Base-by-base conservation (phyloP, 768 basidiomycete genomes). In the Calocybe cyanea region DNA sequence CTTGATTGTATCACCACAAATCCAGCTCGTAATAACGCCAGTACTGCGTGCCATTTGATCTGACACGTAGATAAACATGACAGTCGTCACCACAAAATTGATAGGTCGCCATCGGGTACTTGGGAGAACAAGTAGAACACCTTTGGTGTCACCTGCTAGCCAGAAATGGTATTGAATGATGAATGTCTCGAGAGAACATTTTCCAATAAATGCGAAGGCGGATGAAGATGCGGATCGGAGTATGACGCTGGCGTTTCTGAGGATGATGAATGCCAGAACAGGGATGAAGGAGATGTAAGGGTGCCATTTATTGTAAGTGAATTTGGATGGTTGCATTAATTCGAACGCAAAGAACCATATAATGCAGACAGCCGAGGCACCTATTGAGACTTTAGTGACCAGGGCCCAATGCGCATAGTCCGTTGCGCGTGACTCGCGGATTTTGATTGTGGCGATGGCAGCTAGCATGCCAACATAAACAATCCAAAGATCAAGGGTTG, bases 91-190 rank as follows among this genome's bases (percentile, higher is more conserved):
- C 21, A 88, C 59, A 49, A 92, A 78, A 63, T 94, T 96, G 55
- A 87, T 37, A n/a, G 80, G 74, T 20, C 92, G 77, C 76, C 83
- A 86, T 35, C 61, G 64, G 1, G 79, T 80, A 11, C 87, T 85
- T 0, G 90, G 90, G 35, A 94, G 68, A 40, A 93, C 76, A 38
- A 92, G 64, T 18, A 95, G 73, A 47, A 94, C 72, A 14, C 87
- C 86, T 61, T 87, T 87, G 24, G 85, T 89, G 56, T 92, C 89
- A 3, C 75, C 87, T 0, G 87, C 91, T 25, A 92, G 71, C 88
- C 88, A 92, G 35, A 89, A 67, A 56, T 90, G 91, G 62, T 83
- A 94, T 59, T 95, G 92, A 47, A 94, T 78, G 58, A 94, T 86
- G 63, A 93, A 96, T 0, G 91, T 86, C 65, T 96, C 92, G 43